Conservation (phyloP, 257 asterid species). For the Leptodermis oblonga region DNA sequence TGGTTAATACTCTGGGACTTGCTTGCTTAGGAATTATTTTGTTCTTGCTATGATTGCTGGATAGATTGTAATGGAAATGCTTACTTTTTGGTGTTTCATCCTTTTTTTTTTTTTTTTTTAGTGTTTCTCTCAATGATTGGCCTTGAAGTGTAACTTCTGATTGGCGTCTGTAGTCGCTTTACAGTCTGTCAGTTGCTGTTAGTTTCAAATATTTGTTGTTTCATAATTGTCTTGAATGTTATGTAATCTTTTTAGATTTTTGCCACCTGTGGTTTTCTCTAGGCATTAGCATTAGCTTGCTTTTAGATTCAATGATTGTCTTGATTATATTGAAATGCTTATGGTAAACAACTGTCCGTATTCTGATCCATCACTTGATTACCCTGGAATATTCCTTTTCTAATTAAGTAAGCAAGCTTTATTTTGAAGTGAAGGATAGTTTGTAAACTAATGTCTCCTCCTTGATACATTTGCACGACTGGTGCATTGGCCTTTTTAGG, state of each 20-base stretch:
- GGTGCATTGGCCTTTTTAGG: neutral
- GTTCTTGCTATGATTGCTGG: neutral
- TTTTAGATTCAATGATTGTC: neutral
- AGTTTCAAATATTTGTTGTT: neutral
- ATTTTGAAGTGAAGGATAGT: no score
- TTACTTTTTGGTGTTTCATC: neutral
- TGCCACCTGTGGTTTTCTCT: neutral
- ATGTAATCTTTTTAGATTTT: neutral
- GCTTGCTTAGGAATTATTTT: neutral
- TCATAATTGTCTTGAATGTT: neutral
- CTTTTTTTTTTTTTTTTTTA: neutral
- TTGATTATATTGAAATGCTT: neutral
- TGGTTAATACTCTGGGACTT: neutral
- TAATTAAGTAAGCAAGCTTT: no score
- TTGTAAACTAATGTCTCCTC: no score
- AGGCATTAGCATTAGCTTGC: neutral
- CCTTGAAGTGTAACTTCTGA: neutral
- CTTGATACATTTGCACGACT: neutral
- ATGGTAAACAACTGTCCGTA: no score
- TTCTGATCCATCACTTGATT: no score
- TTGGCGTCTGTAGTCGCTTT: neutral
- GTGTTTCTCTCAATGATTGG: neutral
- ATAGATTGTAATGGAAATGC: neutral
- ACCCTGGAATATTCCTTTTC: no score
- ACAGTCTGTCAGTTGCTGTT: neutral